A percentile compares a stretch with the other conserved stretches of the same genome.
Conservation (phyloP, 2,329 filamentous ascomycete genomes). For the Emergomyces orientalis region DNA sequence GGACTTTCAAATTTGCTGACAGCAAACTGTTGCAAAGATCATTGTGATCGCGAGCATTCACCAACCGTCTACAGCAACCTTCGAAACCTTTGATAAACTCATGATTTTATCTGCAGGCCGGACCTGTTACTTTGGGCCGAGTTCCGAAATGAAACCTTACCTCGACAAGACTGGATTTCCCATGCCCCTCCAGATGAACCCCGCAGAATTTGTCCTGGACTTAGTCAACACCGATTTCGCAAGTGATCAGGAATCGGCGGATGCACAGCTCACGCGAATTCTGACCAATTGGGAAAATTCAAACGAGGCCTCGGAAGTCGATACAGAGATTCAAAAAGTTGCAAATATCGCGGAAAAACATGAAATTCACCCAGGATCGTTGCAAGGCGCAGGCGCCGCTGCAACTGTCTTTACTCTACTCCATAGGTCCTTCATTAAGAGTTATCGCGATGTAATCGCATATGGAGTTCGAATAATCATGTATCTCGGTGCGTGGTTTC, state of each 20-base stretch:
- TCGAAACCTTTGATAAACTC: constrained; percentile 70
- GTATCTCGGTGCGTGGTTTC: constrained; percentile 52
- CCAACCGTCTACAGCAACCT: constrained; percentile 72
- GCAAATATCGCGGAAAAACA: constrained; percentile 22
- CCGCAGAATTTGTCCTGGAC: constrained; percentile 71
- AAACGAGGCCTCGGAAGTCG: constrained; percentile 27
- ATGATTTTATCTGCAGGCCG: constrained; percentile 62
- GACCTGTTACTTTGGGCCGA: constrained; percentile 63
- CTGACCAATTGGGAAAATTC: constrained; percentile 50
- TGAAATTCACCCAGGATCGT: constrained; percentile 18
- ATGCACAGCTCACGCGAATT: constrained; percentile 45
- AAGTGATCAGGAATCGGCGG: constrained; percentile 37
- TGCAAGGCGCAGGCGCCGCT: constrained; percentile 35
- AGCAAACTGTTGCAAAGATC: constrained; percentile 41
- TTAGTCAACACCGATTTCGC: constrained; percentile 70
- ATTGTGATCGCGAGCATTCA: constrained; percentile 77
- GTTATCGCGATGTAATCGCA: constrained; percentile 71
- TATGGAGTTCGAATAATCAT: constrained; percentile 76
- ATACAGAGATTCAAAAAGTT: constrained; percentile 21
- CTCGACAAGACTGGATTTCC: constrained; percentile 53
- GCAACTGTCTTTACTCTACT: constrained; percentile 56
- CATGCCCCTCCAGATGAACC: constrained; percentile 63
- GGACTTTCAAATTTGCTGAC: not conserved
- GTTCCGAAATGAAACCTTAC: constrained; percentile 50
- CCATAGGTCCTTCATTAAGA: constrained; percentile 73